Evolutionary conservation across 2,329 filamentous ascomycete genomes (phyloP), one percentile per base, ranked within the genome.

Genomic region (Neofusicoccum sp.): DNA sequence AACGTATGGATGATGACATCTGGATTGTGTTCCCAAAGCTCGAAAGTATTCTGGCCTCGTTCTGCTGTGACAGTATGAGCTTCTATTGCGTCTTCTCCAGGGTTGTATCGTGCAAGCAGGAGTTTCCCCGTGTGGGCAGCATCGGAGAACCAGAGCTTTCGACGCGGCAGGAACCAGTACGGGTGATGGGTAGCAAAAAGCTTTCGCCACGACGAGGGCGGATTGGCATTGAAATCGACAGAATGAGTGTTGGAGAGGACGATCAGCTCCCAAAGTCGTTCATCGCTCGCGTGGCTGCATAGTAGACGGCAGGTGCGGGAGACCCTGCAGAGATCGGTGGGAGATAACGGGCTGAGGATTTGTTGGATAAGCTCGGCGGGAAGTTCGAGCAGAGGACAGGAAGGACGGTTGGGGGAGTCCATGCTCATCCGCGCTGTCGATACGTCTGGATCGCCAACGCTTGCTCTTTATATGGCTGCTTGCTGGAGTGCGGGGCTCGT

Each of bases 121-220:
- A 97, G 76, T 72, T 89, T 90, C 0, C 93, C 93, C 1, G 85
- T 88, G 52, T 92, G 83, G 34, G 88, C 84, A 2, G 81, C 83
- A 74, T 97, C 92, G 64, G 87, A 85, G 71, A 97, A 94, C 93
- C 93, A 97, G 66, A 97, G 81, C 75, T 91, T 93, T 72, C 91
- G 82, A 58, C 85, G 87, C 0, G 91, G 83, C 1, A 97, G 81
- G 71, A 96, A 97, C 93, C 93, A 97, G 69, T 89, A 87, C 0
- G 89, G 89, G 66, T 95, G 85, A 73, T 95, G 90, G 22, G 87
- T 83, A 45, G 84, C 79, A 73, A 90, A 97, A 2, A 97, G 84
- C 31, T 89, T 83, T 63, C 85, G 86, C 76, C 88, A 97, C 29
- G 82, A 87, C 2, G 78, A 88, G 6, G 89, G 88, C 6, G 81